These are phyloP conservation scores for Tylopilus sp. DNA, from an alignment of 1,284 basidiomycete species.

Conservation along the genomic window DNA sequence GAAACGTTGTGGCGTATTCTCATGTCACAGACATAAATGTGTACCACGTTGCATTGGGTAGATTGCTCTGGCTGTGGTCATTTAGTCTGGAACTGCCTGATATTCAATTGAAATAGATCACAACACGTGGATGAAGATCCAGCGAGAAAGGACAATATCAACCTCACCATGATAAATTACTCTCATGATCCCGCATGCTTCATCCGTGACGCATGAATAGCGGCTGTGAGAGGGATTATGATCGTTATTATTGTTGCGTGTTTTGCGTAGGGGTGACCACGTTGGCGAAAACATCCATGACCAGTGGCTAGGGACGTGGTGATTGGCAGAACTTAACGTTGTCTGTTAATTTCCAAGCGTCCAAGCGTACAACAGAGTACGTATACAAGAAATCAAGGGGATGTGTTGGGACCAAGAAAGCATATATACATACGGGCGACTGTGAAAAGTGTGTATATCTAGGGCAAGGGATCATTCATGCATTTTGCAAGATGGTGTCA, in stretches of 20 bases:
- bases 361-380: slow-evolving; percentile 16
- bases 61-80: slow-evolving; percentile 22
- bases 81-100: slow-evolving; percentile 9
- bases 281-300: not conserved
- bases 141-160: slow-evolving; percentile 10
- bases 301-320: slow-evolving; percentile 6
- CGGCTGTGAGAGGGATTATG: slow-evolving; percentile 23
- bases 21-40: slow-evolving; percentile 22
- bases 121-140: slow-evolving; percentile 19
- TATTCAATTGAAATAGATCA: slow-evolving; percentile 9
- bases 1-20: slow-evolving; percentile 25
- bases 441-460: slow-evolving; percentile 22
- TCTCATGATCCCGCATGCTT: slow-evolving; percentile 16
- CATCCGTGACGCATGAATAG: no score
- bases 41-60: slow-evolving; percentile 21
- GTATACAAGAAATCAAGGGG: slow-evolving; percentile 19
- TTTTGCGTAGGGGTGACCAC: not conserved
- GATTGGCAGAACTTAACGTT: slow-evolving; percentile 17
- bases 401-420: slow-evolving; percentile 12
- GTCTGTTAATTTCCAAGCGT: slow-evolving; percentile 20
- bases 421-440: slow-evolving; percentile 16
- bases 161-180: slow-evolving; percentile 18
- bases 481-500: slow-evolving; percentile 25
- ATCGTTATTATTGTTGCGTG: slow-evolving; percentile 9
- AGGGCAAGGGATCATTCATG: slow-evolving; percentile 20